phyloP scores from a whole-genome alignment of 495 filamentous ascomycete genomes.

The Penicillium arizonense region DNA sequence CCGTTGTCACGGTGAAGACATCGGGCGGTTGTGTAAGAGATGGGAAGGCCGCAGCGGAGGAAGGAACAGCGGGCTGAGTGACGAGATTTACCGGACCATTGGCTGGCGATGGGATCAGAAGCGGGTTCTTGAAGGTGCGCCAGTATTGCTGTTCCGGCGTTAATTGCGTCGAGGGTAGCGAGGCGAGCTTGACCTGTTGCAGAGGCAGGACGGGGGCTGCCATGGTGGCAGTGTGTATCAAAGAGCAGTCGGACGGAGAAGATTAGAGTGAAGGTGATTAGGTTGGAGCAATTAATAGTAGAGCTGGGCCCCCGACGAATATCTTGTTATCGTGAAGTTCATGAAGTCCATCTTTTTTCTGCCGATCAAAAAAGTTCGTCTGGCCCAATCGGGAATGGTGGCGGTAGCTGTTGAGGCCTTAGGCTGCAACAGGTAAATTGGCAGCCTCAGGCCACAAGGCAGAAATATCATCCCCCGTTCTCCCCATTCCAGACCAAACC shows the following conservation, averaged over 20 bases:
- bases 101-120: constrained; percentile 80
- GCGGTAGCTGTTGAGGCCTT: constrained; percentile 17
- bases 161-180: constrained; percentile 44
- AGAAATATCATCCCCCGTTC: not conserved
- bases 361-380: constrained; percentile 31
- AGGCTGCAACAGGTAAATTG: not conserved
- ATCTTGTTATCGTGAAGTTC: constrained; percentile 15
- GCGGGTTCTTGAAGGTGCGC: constrained; percentile 85
- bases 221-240: constrained; percentile 52
- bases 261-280: not conserved
- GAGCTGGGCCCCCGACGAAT: not conserved
- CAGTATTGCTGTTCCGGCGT: constrained; percentile 95
- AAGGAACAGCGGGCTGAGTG: constrained; percentile 64
- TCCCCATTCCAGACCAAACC: not conserved
- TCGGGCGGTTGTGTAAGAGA: constrained; percentile 57
- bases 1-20: constrained; percentile 88
- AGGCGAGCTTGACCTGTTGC: constrained; percentile 78
- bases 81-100: constrained; percentile 85
- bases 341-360: constrained; percentile 29
- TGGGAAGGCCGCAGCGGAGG: constrained; percentile 44
- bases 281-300: not conserved
- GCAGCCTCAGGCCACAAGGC: constrained; percentile 2
- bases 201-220: constrained; percentile 83
- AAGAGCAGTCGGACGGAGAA: not conserved
- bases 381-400: constrained; percentile 24